phyloP scores from a whole-genome alignment of 2,329 filamentous ascomycete species.

The Arthrobotrys sphaeroides region DNA sequence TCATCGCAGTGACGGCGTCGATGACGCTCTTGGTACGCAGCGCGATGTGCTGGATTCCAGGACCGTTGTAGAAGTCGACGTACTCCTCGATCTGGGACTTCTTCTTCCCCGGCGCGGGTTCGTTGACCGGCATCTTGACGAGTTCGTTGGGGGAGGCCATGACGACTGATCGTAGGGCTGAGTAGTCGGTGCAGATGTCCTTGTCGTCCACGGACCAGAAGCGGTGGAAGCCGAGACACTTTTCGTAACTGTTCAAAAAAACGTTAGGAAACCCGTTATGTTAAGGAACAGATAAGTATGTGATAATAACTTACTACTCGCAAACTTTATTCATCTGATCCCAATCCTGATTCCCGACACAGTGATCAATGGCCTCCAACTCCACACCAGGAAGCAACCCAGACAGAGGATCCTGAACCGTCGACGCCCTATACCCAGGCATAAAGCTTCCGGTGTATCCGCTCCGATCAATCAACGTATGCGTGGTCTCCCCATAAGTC shows the following conservation, averaged over 20 bases:
- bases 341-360: conserved; percentile 97
- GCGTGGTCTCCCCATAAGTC: conserved; percentile 95
- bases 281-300: too few species aligned
- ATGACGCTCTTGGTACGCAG: conserved; percentile 85
- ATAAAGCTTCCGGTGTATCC: conserved; percentile 79
- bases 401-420: conserved; percentile 63
- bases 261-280: too few species aligned
- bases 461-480: conserved; percentile 81
- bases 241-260: conserved; percentile 88
- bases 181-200: conserved; percentile 91
- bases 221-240: conserved; percentile 88
- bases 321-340: conserved; percentile 78
- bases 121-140: conserved; percentile 99
- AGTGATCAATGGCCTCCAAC: conserved; percentile 87
- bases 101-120: conserved; percentile 88
- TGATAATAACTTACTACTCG: conserved; percentile 64
- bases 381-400: conserved; percentile 57
- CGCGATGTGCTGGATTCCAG: conserved; percentile 93
- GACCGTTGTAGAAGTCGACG: conserved; percentile 86
- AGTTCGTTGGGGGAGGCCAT: conserved; percentile 85
- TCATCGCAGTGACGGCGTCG: conserved; percentile 76
- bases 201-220: conserved; percentile 98
- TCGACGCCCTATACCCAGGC: conserved; percentile 76
- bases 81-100: conserved; percentile 95
- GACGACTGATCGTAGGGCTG: conserved; percentile 85